phyloP scores from a whole-genome alignment of 805 yeast species.

The Teunomyces kruisii region DNA sequence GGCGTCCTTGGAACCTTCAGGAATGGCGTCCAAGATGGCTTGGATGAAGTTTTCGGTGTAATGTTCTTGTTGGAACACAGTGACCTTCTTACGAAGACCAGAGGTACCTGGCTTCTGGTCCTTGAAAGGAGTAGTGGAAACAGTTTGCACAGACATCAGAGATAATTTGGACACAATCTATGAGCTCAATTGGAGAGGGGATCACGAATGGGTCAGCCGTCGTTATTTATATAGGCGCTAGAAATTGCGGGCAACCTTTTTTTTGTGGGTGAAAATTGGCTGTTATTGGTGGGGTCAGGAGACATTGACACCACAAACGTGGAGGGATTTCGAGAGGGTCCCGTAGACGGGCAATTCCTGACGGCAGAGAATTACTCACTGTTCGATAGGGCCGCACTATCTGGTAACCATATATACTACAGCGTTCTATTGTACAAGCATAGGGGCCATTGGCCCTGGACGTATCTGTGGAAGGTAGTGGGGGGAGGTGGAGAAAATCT shows the following conservation, averaged over 20 bases:
- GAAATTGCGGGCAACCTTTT: not conserved
- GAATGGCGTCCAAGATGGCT: slow-evolving; percentile 79
- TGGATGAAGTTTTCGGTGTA: slow-evolving; percentile 95
- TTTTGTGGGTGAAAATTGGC: not conserved
- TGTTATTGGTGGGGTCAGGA: not conserved
- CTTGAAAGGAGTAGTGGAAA: slow-evolving; percentile 69
- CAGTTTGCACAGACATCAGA: slow-evolving; percentile 12
- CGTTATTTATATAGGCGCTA: not conserved
- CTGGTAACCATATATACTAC: no score
- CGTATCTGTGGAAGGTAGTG: no score
- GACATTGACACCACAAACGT: not conserved
- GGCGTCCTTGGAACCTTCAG: slow-evolving; percentile 78
- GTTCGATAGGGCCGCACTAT: not conserved
- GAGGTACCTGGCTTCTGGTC: slow-evolving; percentile 99
- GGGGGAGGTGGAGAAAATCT: no score
- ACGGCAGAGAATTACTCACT: not conserved
- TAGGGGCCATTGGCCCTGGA: no score
- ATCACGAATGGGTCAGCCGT: not conserved
- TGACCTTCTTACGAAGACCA: slow-evolving; percentile 89
- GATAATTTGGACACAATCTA: no score
- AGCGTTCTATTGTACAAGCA: no score
- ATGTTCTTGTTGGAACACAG: slow-evolving; percentile 72
- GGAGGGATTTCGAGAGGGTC: not conserved
- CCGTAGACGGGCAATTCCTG: not conserved
- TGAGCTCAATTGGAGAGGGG: not conserved